phyloP scores from a whole-genome alignment of 2,329 filamentous ascomycete species.

The Cladosporium phlei region DNA sequence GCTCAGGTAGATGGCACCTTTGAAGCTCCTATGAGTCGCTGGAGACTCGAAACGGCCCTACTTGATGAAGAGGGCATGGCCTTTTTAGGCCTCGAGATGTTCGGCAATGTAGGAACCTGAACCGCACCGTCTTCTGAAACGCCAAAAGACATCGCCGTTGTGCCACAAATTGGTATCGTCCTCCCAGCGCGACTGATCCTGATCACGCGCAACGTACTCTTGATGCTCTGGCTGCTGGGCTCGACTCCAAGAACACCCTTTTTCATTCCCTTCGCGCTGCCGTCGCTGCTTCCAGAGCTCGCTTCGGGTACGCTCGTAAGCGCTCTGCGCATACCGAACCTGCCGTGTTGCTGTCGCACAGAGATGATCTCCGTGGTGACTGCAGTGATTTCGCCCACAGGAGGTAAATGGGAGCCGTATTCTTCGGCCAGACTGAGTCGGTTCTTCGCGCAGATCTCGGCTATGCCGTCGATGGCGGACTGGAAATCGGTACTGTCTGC shows the following conservation, averaged over 20 bases:
- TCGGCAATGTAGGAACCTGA: too few species aligned
- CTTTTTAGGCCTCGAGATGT: not conserved
- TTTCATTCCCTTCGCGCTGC: constrained; percentile 24
- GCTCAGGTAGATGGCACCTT: too few species aligned
- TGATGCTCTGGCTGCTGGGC: constrained; percentile 17
- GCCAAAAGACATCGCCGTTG: constrained; percentile 18
- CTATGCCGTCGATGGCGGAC: constrained; percentile 56
- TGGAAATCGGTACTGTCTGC: constrained; percentile 51
- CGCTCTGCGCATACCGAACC: constrained; percentile 28
- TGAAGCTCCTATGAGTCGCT: not conserved
- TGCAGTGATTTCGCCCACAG: constrained; percentile 52
- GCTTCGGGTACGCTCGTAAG: constrained; percentile 46
- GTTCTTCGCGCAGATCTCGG: constrained; percentile 59
- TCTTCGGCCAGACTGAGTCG: constrained; percentile 59
- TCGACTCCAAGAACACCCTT: constrained; percentile 24
- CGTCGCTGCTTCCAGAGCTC: constrained; percentile 41
- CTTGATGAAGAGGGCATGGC: not conserved
- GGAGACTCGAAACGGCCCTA: not conserved
- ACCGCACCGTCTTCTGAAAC: not conserved
- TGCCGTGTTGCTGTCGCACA: constrained; percentile 3
- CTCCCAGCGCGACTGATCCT: constrained; percentile 28
- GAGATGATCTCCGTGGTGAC: constrained; percentile 16
- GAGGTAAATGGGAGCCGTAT: constrained; percentile 58
- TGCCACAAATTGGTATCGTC: constrained; percentile 24
- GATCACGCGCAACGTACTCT: constrained; percentile 18